Conservation (phyloP, 139 green algal genomes). For the Volvox africanus region DNA sequence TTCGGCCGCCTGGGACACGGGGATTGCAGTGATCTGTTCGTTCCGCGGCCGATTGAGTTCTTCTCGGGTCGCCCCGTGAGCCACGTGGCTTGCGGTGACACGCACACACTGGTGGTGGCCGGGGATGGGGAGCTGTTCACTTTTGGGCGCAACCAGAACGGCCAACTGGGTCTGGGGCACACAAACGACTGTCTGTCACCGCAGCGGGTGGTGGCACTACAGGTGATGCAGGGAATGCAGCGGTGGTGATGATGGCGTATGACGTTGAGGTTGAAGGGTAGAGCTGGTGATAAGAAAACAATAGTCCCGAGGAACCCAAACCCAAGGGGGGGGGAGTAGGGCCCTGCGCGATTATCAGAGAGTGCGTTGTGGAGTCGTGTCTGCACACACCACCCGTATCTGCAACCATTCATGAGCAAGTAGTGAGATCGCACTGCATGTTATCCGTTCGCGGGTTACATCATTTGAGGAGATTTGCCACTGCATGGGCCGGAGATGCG, state of each 20-base stretch:
- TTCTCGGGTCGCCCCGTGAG: slow-evolving; percentile 62
- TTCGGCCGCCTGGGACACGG: slow-evolving; percentile 92
- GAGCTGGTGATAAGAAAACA: neutral
- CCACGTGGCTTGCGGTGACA: slow-evolving; percentile 89
- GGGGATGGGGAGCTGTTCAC: slow-evolving; percentile 71
- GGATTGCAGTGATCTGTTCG: slow-evolving; percentile 83
- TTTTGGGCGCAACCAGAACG: slow-evolving; percentile 88
- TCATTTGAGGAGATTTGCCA: no score
- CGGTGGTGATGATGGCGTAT: neutral
- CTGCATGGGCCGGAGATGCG: no score
- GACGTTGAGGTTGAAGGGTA: neutral
- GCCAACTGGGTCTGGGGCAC: slow-evolving; percentile 88
- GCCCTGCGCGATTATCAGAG: no score
- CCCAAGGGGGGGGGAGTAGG: no score
- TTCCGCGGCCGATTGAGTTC: slow-evolving; percentile 76
- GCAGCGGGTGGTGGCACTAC: slow-evolving; percentile 66
- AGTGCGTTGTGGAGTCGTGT: no score
- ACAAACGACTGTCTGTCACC: slow-evolving; percentile 74
- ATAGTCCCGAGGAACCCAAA: no score
- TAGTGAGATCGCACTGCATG: no score
- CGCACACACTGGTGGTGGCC: slow-evolving; percentile 85
- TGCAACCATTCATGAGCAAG: no score
- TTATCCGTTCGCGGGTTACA: no score
- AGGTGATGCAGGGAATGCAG: slow-evolving; percentile 53
- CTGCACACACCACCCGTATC: no score